phyloP scores from a whole-genome alignment of 73 alveolate species.

The Halteria grandinella region DNA sequence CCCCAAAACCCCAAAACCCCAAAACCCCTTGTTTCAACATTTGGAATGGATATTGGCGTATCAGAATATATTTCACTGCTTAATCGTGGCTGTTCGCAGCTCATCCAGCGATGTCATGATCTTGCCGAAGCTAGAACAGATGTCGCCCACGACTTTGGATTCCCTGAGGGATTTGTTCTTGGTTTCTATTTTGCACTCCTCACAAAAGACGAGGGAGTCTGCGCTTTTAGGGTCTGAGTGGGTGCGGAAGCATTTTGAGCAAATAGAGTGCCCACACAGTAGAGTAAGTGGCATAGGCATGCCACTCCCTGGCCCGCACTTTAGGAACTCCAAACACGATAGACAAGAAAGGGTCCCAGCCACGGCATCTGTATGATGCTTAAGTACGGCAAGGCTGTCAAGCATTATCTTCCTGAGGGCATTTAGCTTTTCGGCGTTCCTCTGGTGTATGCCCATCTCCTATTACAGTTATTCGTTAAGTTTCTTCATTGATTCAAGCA shows the following conservation, averaged over 20 bases:
- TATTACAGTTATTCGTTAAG: no score
- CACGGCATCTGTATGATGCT: slow-evolving; percentile 34
- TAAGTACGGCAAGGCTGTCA: slow-evolving; percentile 29
- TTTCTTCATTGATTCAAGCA: no score
- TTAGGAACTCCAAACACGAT: slow-evolving; percentile 60
- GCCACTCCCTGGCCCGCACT: no score
- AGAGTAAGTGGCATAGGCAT: slow-evolving; percentile 73
- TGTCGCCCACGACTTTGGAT: slow-evolving; percentile 58
- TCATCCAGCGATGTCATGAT: no score
- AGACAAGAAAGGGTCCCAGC: slow-evolving; percentile 68
- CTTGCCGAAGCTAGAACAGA: no score
- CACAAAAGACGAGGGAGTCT: slow-evolving; percentile 75
- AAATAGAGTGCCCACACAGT: slow-evolving; percentile 70
- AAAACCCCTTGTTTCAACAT: background rate
- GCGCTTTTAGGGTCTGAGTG: slow-evolving; percentile 78
- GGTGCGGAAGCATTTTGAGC: slow-evolving; percentile 65
- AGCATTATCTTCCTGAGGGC: slow-evolving; percentile 4
- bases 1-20: background rate
- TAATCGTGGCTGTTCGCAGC: no score
- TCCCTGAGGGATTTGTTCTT: slow-evolving; percentile 65
- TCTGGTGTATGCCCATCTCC: no score
- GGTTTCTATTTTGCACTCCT: slow-evolving; percentile 76
- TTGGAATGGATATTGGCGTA: background rate
- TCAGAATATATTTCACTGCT: background rate
- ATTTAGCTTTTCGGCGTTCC: slow-evolving; percentile 1